Percentiles rank a stretch among this genome's conserved stretches.
Evolutionary conservation across 768 basidiomycete genomes (phyloP).

Genomic region (Chalciporus chontae): DNA sequence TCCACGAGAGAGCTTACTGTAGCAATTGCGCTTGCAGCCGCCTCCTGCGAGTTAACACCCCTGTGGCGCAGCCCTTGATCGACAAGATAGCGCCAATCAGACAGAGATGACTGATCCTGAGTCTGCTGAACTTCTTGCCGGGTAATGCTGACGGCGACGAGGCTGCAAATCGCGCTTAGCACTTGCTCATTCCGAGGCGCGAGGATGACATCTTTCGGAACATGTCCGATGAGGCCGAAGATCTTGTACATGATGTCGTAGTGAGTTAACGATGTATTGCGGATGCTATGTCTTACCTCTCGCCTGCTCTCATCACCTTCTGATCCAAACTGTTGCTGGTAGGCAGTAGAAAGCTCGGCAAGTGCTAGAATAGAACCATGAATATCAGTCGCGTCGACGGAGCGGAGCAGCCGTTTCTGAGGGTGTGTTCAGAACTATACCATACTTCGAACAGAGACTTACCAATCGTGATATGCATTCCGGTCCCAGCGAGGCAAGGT

Average conservation of each 20-base stretch:
- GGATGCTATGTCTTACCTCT: slow-evolving; percentile 37
- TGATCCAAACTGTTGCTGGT: slow-evolving; percentile 31
- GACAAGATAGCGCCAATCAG: slow-evolving; percentile 66
- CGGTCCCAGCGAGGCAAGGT: slow-evolving; percentile 53
- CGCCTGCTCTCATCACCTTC: slow-evolving; percentile 35
- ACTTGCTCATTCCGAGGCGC: slow-evolving; percentile 70
- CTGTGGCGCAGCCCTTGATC: slow-evolving; percentile 72
- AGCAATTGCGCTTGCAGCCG: slow-evolving; percentile 68
- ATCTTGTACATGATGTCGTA: slow-evolving; percentile 43
- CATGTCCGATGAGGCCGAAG: slow-evolving; percentile 51
- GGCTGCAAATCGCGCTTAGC: slow-evolving; percentile 64
- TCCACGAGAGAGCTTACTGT: slow-evolving; percentile 67
- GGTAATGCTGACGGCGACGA: slow-evolving; percentile 69
- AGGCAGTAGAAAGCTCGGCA: slow-evolving; percentile 67
- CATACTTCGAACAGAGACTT: slow-evolving; percentile 24
- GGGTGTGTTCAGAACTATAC: slow-evolving; percentile 9
- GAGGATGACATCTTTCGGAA: slow-evolving; percentile 58
- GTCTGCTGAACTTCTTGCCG: slow-evolving; percentile 43
- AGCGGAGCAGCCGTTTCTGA: slow-evolving; percentile 56
- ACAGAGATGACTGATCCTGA: slow-evolving; percentile 40
- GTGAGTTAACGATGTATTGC: slow-evolving; percentile 3
- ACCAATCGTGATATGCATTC: slow-evolving; percentile 51
- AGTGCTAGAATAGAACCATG: slow-evolving; percentile 82
- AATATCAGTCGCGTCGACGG: slow-evolving; percentile 64
- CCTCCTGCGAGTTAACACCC: slow-evolving; percentile 62